Base-by-base conservation (phyloP, 306 rosid genomes). In the Canavalia gladiata region DNA sequence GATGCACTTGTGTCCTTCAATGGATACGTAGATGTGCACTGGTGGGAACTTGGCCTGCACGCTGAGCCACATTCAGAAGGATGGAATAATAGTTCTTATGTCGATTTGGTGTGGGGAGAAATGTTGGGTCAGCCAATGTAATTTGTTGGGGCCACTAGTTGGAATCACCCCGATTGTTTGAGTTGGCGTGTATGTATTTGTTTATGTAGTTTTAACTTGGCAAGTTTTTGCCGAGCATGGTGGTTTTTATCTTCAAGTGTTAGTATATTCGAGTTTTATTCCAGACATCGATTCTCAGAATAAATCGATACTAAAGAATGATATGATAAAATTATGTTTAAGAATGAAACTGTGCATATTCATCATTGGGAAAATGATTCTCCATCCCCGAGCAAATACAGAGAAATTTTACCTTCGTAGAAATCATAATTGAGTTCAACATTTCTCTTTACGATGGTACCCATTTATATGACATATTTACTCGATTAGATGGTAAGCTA, bases 31-130 rank as follows among this genome's bases (percentile, higher is more conserved):
- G 60, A 35, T 68, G 59, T 79, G 33, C 50, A 18, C n/a, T 0
- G 3, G 43, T 52, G 29, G 64, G 77, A 67, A 72, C 78, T 54
- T 49, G 18, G 34, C 35, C 10, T 11, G 33, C 56, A 35, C 3
- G 55, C 30, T 45, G 31, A 79, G 13, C 12, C 77, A 57, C 55
- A 31, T 67, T 52, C 75, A 52, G 60, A 37, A 28, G 75, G 50
- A 68, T 12, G 28, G 75, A 54, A 65, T 28, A 18, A 6, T 74
- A 79, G 74, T 76, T 70, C 34, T 43, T 76, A 8, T 43, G 64
- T 47, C 47, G 12, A 8, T 60, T 71, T 68, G 54, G 60, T 30
- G 30, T 50, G 1, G 45, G 68, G 77, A 35, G 59, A 2, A 12
- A 34, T 12, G 60, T 58, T 72, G 74, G 47, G 59, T 51, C 13